phyloP scores from a whole-genome alignment of 1,139 yeast species.

The Cylindricascospora bacillispora region DNA sequence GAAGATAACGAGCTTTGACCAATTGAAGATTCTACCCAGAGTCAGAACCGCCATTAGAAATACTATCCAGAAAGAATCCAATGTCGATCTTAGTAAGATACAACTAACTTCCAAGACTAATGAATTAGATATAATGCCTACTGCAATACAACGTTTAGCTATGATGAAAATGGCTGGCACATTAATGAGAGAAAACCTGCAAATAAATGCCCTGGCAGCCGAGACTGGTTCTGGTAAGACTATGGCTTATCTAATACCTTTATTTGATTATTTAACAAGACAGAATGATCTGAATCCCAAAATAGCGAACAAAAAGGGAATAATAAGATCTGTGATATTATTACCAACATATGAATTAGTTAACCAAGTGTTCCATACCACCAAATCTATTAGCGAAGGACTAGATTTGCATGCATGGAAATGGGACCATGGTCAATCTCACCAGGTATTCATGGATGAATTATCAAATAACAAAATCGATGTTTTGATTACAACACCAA shows the following conservation, averaged over 20 bases:
- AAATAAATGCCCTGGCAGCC: conserved; percentile 74
- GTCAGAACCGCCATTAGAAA: conserved; percentile 51
- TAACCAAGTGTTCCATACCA: conserved; percentile 53
- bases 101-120: conserved; percentile 6
- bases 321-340: conserved; percentile 55
- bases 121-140: conserved; percentile 33
- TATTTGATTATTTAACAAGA: conserved; percentile 55
- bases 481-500: conserved; percentile 75
- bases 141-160: conserved; percentile 51
- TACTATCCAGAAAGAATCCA: conserved; percentile 39
- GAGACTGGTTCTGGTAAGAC: conserved; percentile 98
- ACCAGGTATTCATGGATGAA: conserved; percentile 36
- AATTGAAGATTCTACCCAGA: conserved; percentile 51
- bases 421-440: conserved; percentile 45
- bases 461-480: conserved; percentile 45
- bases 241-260: conserved; percentile 73
- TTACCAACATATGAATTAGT: conserved; percentile 87
- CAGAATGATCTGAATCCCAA: conserved; percentile 31
- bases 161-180: conserved; percentile 35
- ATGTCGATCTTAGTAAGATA: conserved; percentile 10
- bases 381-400: conserved; percentile 28
- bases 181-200: conserved; percentile 32
- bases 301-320: conserved; percentile 31
- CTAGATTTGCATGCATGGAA: conserved; percentile 38
- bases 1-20: conserved; percentile 48